These are phyloP conservation scores for Talaromyces amestolkiae DNA, from an alignment of 2,329 filamentous ascomycete genomes.

Conservation along the genomic window DNA sequence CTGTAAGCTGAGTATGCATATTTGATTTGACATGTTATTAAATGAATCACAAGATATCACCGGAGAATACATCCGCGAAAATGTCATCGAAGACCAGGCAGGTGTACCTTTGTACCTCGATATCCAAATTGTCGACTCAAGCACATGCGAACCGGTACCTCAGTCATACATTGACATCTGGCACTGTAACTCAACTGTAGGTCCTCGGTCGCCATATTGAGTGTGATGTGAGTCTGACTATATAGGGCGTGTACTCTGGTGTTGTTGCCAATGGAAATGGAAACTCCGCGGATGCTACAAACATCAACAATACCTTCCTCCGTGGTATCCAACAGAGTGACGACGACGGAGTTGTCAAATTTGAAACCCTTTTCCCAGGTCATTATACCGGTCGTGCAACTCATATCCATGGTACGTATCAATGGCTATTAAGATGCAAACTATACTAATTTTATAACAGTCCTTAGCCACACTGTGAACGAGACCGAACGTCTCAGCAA, in stretches of 20 bases:
- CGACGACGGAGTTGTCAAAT: constrained; percentile 44
- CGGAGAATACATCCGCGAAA: constrained; percentile 5
- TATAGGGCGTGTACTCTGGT: constrained; percentile 37
- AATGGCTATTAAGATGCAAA: no score
- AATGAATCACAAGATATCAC: not conserved
- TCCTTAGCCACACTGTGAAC: not conserved
- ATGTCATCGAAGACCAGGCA: not conserved
- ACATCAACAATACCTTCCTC: constrained; percentile 39
- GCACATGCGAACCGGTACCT: constrained; percentile 38
- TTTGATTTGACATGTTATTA: not conserved
- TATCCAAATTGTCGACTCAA: not conserved
- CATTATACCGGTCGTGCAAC: constrained; percentile 42
- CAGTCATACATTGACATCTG: constrained; percentile 40
- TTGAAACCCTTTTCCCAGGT: constrained; percentile 44
- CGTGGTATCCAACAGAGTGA: constrained; percentile 46
- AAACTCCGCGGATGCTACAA: constrained; percentile 16
- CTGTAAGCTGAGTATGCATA: not conserved
- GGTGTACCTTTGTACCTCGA: constrained; percentile 7
- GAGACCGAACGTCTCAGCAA: not conserved
- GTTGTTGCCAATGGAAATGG: constrained; percentile 39
- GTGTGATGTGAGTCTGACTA: not conserved
- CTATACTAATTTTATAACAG: not conserved
- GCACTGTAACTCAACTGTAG: constrained; percentile 42
- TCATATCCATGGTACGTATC: constrained; percentile 42
- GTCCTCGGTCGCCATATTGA: not conserved